Percentiles rank a stretch among this genome's conserved stretches.
These are phyloP conservation scores for Metarhizium brunneum DNA, from an alignment of 2,329 filamentous ascomycete genomes.

Conservation along the genomic window DNA sequence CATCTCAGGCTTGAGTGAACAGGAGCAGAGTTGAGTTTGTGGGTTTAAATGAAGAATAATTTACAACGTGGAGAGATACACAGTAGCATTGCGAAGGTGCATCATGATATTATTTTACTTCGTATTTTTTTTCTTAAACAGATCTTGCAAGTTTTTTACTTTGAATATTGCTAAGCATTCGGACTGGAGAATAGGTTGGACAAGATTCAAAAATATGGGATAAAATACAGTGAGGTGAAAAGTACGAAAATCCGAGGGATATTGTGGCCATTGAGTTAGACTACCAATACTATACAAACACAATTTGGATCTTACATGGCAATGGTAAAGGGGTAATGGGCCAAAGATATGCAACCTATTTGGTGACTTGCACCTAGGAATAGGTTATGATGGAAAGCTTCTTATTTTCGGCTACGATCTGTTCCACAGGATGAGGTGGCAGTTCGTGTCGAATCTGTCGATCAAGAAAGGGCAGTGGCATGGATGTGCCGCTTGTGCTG, in stretches of 20 bases:
- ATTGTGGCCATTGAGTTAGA: neutral
- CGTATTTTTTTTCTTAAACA: neutral
- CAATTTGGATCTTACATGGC: too few species aligned
- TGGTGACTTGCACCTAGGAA: too few species aligned
- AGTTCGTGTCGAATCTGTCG: too few species aligned
- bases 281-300: too few species aligned
- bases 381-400: too few species aligned
- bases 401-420: too few species aligned
- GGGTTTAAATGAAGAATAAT: neutral
- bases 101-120: neutral
- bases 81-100: neutral
- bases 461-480: too few species aligned
- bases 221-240: neutral
- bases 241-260: neutral
- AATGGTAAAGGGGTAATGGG: too few species aligned
- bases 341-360: too few species aligned
- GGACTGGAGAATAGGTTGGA: neutral
- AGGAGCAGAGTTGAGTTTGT: neutral
- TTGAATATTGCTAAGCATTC: neutral
- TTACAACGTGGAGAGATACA: neutral
- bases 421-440: too few species aligned
- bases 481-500: too few species aligned
- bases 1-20: neutral
- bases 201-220: neutral
- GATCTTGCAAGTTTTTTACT: neutral